A percentile compares a stretch with the other conserved stretches of the same genome.
Evolutionary conservation across 73 alveolate genomes (phyloP).

Genomic region (Effrenium voratum): DNA sequence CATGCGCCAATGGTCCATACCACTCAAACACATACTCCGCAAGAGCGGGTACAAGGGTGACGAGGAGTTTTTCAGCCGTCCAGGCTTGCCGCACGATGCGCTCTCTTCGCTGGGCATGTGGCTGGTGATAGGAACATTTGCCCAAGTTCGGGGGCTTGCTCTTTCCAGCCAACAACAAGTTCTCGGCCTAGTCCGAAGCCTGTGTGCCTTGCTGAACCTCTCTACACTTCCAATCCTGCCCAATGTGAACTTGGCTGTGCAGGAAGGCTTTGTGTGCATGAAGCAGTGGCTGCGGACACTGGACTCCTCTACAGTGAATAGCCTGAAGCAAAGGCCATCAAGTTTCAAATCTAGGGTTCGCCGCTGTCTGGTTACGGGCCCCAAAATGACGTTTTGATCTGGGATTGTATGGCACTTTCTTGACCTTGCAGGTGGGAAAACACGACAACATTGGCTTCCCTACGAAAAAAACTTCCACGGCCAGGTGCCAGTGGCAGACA

Average conservation of each 20-base stretch:
- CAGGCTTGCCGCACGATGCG: slow-evolving; percentile 28
- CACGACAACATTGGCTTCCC: background rate
- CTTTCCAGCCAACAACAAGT: background rate
- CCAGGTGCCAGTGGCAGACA: background rate
- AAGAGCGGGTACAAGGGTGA: slow-evolving; percentile 1
- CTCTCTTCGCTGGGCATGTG: background rate
- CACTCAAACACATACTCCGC: background rate
- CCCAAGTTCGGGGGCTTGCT: slow-evolving; percentile 19
- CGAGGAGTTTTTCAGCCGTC: background rate
- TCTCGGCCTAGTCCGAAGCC: background rate
- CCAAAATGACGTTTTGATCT: no score
- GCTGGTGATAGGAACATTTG: background rate
- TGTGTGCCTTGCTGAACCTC: background rate
- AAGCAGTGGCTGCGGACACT: background rate
- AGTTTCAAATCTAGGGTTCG: no score
- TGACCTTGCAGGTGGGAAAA: slow-evolving; percentile 80
- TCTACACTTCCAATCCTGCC: no score
- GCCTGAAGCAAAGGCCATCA: no score
- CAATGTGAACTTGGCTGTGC: background rate
- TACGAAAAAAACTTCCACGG: background rate
- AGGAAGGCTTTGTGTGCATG: background rate
- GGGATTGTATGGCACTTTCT: no score
- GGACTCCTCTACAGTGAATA: background rate
- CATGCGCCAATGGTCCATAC: background rate
- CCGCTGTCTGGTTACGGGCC: no score